Percentiles rank a stretch among this genome's conserved stretches.
Evolutionary conservation across 257 asterid genomes (phyloP).

Genomic region (Ilex asprella): DNA sequence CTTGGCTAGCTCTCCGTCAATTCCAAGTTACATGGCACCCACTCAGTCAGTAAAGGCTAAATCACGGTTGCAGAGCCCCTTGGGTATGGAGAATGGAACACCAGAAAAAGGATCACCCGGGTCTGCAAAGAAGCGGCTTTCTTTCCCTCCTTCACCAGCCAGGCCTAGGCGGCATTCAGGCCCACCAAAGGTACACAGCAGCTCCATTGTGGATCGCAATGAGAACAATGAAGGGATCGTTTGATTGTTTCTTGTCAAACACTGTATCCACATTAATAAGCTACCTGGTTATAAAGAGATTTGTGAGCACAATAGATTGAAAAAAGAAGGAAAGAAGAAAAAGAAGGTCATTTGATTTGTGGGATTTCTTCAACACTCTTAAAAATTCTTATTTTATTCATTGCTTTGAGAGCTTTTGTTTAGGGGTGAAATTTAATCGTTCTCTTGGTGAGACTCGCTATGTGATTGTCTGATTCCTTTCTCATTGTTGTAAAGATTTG

Average conservation of each 20-base stretch:
- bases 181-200: conserved; percentile 50
- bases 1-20: conserved; percentile 60
- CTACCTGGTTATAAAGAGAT: neutral
- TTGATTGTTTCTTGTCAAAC: conserved; percentile 9
- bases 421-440: neutral
- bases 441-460: neutral
- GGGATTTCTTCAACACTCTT: neutral
- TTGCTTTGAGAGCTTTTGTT: conserved; percentile 14
- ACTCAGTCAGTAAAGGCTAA: conserved; percentile 85
- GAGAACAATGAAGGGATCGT: conserved; percentile 26
- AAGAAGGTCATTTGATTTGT: conserved; percentile 3
- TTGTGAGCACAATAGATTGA: neutral
- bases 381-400: conserved; percentile 7
- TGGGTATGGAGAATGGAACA: conserved; percentile 48
- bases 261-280: too few species aligned
- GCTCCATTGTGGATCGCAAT: conserved; percentile 18
- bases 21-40: conserved; percentile 83
- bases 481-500: conserved; percentile 3
- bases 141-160: conserved; percentile 88
- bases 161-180: conserved; percentile 66
- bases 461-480: conserved; percentile 1
- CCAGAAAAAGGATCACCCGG: conserved; percentile 52
- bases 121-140: conserved; percentile 72
- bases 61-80: conserved; percentile 55
- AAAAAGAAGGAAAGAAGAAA: conserved; percentile 8